Evolutionary conservation across 2,329 filamentous ascomycete species (phyloP).

Genomic region (Colletotrichum sojae): DNA sequence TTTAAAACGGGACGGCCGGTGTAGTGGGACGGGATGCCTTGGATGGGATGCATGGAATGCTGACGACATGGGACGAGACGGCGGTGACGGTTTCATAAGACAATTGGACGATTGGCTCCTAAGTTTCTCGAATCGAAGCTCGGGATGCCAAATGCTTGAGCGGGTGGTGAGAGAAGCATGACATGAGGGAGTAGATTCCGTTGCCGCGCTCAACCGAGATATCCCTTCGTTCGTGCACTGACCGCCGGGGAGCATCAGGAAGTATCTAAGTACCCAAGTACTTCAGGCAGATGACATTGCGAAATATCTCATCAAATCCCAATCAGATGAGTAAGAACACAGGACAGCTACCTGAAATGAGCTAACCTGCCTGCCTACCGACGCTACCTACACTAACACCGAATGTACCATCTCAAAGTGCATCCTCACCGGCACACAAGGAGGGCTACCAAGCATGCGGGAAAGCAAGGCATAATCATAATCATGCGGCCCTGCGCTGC

Average conservation of each 20-base stretch:
- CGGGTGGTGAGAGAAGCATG: neutral
- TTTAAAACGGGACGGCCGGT: neutral
- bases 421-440: too few species aligned
- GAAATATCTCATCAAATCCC: too few species aligned
- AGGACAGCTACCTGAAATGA: neutral
- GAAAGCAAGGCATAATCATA: neutral
- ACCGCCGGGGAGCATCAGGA: too few species aligned
- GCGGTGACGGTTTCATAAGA: constrained; percentile 15
- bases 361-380: neutral
- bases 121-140: constrained; percentile 1
- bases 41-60: constrained; percentile 27
- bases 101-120: constrained; percentile 7
- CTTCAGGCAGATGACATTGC: too few species aligned
- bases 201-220: too few species aligned
- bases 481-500: constrained; percentile 7
- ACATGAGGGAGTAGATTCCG: too few species aligned
- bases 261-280: too few species aligned
- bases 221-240: too few species aligned
- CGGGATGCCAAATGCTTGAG: constrained; percentile 1
- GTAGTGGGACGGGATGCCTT: constrained; percentile 11
- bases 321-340: too few species aligned
- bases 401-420: too few species aligned
- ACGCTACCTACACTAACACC: neutral
- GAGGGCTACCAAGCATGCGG: neutral
- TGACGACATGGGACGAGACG: constrained; percentile 36